These are phyloP conservation scores for Mortierella sp. DNA, from an alignment of 371 early-diverging fungal genomes.

Conservation along the genomic window DNA sequence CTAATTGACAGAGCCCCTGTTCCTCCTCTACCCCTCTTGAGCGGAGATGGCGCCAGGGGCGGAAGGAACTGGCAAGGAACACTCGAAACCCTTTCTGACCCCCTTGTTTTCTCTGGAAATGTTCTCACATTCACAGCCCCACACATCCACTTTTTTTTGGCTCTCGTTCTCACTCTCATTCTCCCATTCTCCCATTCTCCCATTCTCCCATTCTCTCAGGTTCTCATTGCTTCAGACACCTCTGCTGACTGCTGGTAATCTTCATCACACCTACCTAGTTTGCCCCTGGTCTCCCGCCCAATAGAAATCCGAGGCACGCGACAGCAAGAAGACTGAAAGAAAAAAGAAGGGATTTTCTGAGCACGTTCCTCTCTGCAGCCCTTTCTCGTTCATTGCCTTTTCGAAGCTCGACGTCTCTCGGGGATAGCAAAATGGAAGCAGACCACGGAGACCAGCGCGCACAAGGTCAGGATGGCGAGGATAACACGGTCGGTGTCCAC, in stretches of 20 bases:
- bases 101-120: neutral
- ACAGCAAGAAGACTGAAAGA: neutral
- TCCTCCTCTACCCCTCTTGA: neutral
- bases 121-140: no score
- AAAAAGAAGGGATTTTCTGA: no score
- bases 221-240: neutral
- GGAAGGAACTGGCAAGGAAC: no score
- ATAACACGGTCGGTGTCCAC: constrained; percentile 32
- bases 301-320: neutral
- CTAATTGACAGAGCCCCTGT: no score
- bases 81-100: no score
- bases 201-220: neutral
- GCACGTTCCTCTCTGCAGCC: neutral
- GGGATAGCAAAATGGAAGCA: constrained; percentile 1
- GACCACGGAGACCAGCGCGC: neutral
- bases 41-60: no score
- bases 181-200: neutral
- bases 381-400: neutral
- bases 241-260: no score
- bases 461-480: constrained; percentile 5
- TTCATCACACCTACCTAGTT: no score
- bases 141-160: neutral
- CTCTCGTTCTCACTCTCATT: neutral
- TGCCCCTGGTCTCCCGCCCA: neutral
- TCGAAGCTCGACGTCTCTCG: constrained; percentile 15